These are phyloP conservation scores for Suillus clintonianus DNA, from an alignment of 768 basidiomycete genomes.

Conservation along the genomic window DNA sequence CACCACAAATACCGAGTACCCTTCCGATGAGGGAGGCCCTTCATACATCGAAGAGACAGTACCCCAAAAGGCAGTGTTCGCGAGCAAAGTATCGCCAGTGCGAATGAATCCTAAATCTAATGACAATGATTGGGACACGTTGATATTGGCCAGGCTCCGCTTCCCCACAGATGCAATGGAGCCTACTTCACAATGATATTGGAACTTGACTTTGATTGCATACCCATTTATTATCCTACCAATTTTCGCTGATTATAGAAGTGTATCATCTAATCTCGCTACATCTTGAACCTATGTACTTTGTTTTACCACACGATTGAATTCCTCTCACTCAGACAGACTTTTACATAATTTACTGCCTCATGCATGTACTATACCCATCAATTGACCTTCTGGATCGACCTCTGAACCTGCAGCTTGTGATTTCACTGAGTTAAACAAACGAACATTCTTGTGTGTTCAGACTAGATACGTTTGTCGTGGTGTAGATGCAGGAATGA, in stretches of 20 bases:
- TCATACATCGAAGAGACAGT: slow-evolving; percentile 44
- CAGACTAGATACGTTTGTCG: too few species aligned
- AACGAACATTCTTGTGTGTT: too few species aligned
- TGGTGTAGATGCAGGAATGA: not conserved
- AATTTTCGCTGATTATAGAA: not conserved
- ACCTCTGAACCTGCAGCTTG: not conserved
- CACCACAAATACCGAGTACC: slow-evolving; percentile 52
- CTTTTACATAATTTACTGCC: not conserved
- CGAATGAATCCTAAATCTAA: slow-evolving; percentile 16
- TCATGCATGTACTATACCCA: not conserved
- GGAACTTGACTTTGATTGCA: not conserved
- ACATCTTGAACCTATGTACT: not conserved
- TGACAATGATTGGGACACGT: slow-evolving; percentile 48
- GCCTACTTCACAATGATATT: slow-evolving; percentile 44
- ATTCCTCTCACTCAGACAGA: not conserved
- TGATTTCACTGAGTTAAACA: too few species aligned
- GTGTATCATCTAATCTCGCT: not conserved
- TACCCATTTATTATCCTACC: not conserved
- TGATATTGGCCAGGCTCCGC: slow-evolving; percentile 63
- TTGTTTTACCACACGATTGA: not conserved
- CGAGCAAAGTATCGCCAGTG: slow-evolving; percentile 55
- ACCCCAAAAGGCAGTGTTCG: slow-evolving; percentile 34
- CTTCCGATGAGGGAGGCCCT: slow-evolving; percentile 45
- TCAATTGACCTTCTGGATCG: not conserved
- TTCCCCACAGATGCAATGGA: slow-evolving; percentile 63